Base-by-base conservation (phyloP, 202 grass and related monocot species). In the Eragrostis tef region DNA sequence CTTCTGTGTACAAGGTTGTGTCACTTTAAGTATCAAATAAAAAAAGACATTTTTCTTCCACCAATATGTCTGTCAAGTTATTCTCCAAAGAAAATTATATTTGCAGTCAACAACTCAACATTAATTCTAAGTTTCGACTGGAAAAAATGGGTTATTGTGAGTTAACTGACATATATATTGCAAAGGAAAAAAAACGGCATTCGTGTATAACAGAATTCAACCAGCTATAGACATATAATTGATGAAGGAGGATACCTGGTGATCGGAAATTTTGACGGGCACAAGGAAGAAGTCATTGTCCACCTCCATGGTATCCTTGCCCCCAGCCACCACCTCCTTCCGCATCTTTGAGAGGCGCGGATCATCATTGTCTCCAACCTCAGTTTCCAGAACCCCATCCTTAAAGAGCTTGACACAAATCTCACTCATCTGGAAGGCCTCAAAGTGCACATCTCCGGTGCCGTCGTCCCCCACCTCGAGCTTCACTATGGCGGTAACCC, bases 341-440 rank as follows among this genome's bases (percentile, higher is more conserved):
- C 86, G 86, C 86, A 89, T 90, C 79, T 80, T 98, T 5, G 90
- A 91, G 7, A 98, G 43, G 59, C 92, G 86, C 1, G 92, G 92
- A 59, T 94, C 94, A 6, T 94, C 88, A 15, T 80, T 50, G 14
- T 94, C 90, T 8, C 79, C 81, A 59, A 94, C 63, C 44, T 93
- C 92, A 3, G 86, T 92, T 42, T 91, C 78, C 19, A 98, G 81
- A 64, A 94, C 79, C 8, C 86, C 88, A 16, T 93, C 92, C 82
- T 86, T 94, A 68, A 88, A 92, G 43, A 97, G 86, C 84, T 90
- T 94, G 21, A 92, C 78, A 78, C 94, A 97, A 54, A 79, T 87
- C 69, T 97, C 94, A n/a, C 94, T 97, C 94, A 97, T 91, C 88
- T 94, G 94, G 84, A 97, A 97, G 7, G 94, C 94, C 86, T 94